Conservation (phyloP, 148 eudicot species). For the Nepenthes gracilis region DNA sequence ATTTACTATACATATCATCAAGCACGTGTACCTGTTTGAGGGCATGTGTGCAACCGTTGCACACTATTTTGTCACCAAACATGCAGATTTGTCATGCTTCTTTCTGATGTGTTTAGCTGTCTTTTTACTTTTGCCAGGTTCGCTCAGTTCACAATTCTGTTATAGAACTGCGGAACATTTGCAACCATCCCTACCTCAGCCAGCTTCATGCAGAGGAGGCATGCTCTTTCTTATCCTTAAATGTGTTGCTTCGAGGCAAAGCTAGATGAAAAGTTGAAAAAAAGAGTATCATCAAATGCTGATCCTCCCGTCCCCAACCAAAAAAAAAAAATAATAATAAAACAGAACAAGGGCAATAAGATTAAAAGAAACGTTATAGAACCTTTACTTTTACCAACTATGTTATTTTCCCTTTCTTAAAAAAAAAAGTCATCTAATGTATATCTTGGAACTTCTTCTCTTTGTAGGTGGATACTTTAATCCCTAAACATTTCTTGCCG, state of each 20-base stretch:
- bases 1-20: background rate
- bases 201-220: slow-evolving; percentile 89
- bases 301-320: no score
- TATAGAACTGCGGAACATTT: slow-evolving; percentile 97
- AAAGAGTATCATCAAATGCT: no score
- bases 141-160: slow-evolving; percentile 94
- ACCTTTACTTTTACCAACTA: background rate
- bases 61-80: background rate
- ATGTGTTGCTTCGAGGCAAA: slow-evolving; percentile 1
- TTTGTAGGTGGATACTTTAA: slow-evolving; percentile 60
- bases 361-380: background rate
- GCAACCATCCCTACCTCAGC: slow-evolving; percentile 98
- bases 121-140: slow-evolving; percentile 33
- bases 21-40: background rate
- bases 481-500: slow-evolving; percentile 89
- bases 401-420: background rate
- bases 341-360: no score
- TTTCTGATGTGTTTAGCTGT: background rate
- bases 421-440: no score
- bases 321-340: no score
- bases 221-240: slow-evolving; percentile 13
- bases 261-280: background rate
- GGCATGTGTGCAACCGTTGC: background rate
- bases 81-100: no score
- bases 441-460: background rate